Evolutionary conservation across 192 early-diverging fungal species (phyloP).

Genomic region (Pilaira anomala): DNA sequence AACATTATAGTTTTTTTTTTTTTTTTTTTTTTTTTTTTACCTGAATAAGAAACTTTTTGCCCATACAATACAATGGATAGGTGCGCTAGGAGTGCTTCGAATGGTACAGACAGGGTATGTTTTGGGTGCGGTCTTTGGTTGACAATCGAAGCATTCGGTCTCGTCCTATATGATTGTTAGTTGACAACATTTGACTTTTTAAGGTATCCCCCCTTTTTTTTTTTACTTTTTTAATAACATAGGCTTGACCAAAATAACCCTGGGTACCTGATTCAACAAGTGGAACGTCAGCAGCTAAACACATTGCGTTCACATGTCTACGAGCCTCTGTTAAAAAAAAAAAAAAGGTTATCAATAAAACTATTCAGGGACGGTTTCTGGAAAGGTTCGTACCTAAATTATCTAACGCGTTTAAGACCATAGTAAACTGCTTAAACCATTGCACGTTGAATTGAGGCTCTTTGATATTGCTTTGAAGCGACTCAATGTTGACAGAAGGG

Average conservation of each 20-base stretch:
- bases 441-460: constrained; percentile 76
- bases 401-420: constrained; percentile 96
- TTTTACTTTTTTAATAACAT: constrained; percentile 73
- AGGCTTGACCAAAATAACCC: constrained; percentile 91
- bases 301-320: constrained; percentile 93
- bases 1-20: background rate
- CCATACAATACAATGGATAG: constrained; percentile 99
- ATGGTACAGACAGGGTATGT: constrained; percentile 98
- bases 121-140: constrained; percentile 77
- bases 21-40: constrained; percentile 33
- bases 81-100: constrained; percentile 87
- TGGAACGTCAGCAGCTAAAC: constrained; percentile 84
- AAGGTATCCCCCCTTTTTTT: too few relatives aligned
- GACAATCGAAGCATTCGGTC: constrained; percentile 95
- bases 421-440: constrained; percentile 86
- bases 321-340: constrained; percentile 71
- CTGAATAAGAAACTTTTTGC: constrained; percentile 95
- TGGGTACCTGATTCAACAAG: constrained; percentile 96
- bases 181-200: background rate
- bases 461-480: constrained; percentile 88
- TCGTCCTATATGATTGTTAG: constrained; percentile 21
- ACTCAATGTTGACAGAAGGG: constrained; percentile 67
- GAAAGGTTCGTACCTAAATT: constrained; percentile 74
- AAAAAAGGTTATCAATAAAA: background rate
- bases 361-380: background rate